Evolutionary conservation across 768 basidiomycete genomes (phyloP).

Genomic region (Suillus subluteus): DNA sequence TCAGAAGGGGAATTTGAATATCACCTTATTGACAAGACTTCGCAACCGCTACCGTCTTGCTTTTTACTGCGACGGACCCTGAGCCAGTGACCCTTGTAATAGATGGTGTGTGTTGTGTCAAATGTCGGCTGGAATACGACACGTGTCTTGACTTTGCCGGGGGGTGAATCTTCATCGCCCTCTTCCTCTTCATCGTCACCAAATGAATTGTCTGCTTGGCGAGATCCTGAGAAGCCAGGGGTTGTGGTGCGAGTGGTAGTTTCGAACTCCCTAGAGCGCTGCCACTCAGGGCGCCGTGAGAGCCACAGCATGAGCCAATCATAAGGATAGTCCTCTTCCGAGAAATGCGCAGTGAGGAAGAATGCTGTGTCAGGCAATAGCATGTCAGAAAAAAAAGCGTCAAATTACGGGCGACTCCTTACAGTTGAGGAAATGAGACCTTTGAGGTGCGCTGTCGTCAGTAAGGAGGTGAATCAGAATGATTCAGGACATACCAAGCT

Average conservation of each 20-base stretch:
- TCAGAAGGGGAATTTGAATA: conserved; percentile 22
- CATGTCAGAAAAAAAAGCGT: conserved; percentile 11
- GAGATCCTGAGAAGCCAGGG: conserved; percentile 54
- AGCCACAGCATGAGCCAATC: conserved; percentile 94
- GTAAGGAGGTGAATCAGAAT: conserved; percentile 13
- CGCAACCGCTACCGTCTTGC: conserved; percentile 67
- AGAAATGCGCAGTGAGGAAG: conserved; percentile 90
- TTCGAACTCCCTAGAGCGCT: conserved; percentile 87
- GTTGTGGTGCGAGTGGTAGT: conserved; percentile 79
- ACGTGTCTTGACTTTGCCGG: conserved; percentile 73
- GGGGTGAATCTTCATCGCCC: conserved; percentile 51
- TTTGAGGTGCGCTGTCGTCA: conserved; percentile 31
- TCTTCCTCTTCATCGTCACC: conserved; percentile 48
- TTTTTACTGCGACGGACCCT: conserved; percentile 73
- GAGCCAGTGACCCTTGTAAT: conserved; percentile 84
- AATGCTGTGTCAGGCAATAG: conserved; percentile 51
- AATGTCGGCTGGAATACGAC: conserved; percentile 89
- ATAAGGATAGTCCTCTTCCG: conserved; percentile 88
- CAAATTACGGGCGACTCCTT: conserved; percentile 36
- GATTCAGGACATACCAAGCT: conserved; percentile 62
- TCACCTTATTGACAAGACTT: conserved; percentile 78
- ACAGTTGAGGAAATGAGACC: conserved; percentile 90
- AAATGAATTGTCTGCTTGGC: conserved; percentile 57
- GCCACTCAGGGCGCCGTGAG: conserved; percentile 85
- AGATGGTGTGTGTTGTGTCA: conserved; percentile 89